These are phyloP conservation scores for Immersiporthe knoxdaviesiana DNA, from an alignment of 2,329 filamentous ascomycete genomes.

Conservation along the genomic window DNA sequence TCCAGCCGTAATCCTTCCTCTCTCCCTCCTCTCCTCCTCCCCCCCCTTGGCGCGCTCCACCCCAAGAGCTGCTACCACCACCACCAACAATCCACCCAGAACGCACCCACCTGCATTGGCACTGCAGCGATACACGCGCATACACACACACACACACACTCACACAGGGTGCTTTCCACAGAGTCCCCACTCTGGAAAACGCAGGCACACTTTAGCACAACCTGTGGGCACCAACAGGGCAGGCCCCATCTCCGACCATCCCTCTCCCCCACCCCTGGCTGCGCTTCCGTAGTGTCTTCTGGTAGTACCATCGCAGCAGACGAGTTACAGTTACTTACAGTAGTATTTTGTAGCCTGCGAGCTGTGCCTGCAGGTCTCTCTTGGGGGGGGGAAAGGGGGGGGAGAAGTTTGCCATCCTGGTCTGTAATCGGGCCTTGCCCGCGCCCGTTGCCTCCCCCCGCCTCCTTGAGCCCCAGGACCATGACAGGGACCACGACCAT, in stretches of 20 bases:
- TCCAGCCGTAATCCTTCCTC: not conserved
- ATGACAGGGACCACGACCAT: not conserved
- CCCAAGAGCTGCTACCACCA: not conserved
- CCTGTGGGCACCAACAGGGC: not conserved
- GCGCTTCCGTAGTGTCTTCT: not conserved
- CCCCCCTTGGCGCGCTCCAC: not conserved
- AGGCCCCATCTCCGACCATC: not conserved
- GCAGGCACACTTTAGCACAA: not conserved
- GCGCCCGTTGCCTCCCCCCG: not conserved
- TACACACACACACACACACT: too few species aligned
- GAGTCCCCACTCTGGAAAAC: not conserved
- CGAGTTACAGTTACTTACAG: not conserved
- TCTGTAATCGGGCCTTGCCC: slow-evolving; percentile 10
- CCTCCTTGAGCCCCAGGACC: not conserved
- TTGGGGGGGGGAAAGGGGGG: not conserved
- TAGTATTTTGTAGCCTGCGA: not conserved
- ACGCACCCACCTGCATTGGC: not conserved
- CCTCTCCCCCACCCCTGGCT: not conserved
- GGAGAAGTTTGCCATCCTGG: not conserved
- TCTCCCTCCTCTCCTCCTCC: not conserved
- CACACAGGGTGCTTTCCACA: not conserved
- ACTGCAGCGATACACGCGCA: too few species aligned
- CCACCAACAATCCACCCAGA: not conserved
- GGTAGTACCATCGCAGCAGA: not conserved
- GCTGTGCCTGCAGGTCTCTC: not conserved